These are phyloP conservation scores for Cyclospora cayetanensis DNA, from an alignment of 169 alveolate genomes.

Conservation along the genomic window DNA sequence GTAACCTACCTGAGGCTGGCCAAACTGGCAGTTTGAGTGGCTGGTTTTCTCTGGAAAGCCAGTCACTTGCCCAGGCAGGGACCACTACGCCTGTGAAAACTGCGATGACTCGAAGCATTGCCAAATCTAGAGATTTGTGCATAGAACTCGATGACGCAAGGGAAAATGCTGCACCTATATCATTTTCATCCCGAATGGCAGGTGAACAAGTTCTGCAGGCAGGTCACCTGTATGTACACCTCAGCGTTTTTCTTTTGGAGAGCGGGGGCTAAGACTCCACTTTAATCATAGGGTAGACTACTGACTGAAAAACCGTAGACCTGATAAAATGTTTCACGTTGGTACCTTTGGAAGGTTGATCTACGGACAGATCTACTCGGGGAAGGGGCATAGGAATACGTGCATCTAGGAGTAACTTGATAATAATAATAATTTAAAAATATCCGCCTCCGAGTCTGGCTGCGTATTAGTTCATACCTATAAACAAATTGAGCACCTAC, in stretches of 20 bases:
- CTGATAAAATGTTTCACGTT: too few relatives aligned
- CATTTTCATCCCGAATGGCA: background rate
- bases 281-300: too few relatives aligned
- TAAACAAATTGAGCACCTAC: background rate
- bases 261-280: too few relatives aligned
- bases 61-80: conserved; percentile 54
- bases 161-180: conserved; percentile 33
- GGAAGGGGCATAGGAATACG: too few relatives aligned
- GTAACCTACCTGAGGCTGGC: conserved; percentile 32
- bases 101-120: conserved; percentile 40
- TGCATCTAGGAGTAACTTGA: too few relatives aligned
- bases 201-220: background rate
- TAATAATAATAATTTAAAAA: too few relatives aligned
- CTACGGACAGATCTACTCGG: too few relatives aligned
- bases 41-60: conserved; percentile 62
- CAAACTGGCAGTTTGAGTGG: conserved; percentile 54
- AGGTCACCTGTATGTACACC: conserved; percentile 33
- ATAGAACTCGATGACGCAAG: background rate
- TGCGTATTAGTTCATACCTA: background rate
- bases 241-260: background rate
- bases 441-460: background rate
- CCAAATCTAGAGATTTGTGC: background rate
- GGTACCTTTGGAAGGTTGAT: too few relatives aligned
- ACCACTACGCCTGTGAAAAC: conserved; percentile 61
- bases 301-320: too few relatives aligned